Evolutionary conservation across 192 early-diverging fungal genomes (phyloP).

Genomic region (Backusella tarrabulga): DNA sequence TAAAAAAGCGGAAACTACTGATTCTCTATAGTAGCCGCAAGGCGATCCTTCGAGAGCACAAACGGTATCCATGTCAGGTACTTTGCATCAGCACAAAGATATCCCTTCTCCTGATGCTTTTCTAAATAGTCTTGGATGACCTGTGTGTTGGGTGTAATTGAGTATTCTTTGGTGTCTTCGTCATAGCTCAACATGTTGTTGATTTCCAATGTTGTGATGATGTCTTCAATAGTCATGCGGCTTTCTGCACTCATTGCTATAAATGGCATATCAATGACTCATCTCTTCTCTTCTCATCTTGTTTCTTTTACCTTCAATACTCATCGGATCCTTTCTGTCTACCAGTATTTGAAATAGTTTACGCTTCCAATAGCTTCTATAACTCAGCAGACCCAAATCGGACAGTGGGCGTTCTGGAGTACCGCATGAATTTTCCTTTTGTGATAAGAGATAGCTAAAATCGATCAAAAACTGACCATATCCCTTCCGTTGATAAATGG

Average conservation of each 20-base stretch:
- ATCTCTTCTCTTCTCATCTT: neutral
- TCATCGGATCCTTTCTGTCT: slow-evolving; percentile 47
- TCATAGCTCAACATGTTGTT: slow-evolving; percentile 44
- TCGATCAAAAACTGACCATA: slow-evolving; percentile 94
- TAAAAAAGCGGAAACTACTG: neutral
- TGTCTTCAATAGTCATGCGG: slow-evolving; percentile 78
- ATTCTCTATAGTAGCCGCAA: neutral
- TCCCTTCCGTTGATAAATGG: slow-evolving; percentile 83
- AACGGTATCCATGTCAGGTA: slow-evolving; percentile 75
- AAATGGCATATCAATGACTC: neutral
- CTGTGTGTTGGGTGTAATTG: slow-evolving; percentile 43
- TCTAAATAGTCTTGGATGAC: slow-evolving; percentile 43
- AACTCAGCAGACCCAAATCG: slow-evolving; percentile 84
- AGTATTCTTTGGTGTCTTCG: slow-evolving; percentile 19
- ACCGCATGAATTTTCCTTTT: slow-evolving; percentile 73
- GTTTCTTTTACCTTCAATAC: slow-evolving; percentile 40
- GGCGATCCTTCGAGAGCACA: slow-evolving; percentile 44
- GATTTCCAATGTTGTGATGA: slow-evolving; percentile 71
- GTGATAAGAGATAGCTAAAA: slow-evolving; percentile 85
- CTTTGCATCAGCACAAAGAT: slow-evolving; percentile 51
- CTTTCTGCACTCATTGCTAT: slow-evolving; percentile 64
- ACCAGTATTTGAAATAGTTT: slow-evolving; percentile 70
- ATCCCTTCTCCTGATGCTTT: slow-evolving; percentile 44
- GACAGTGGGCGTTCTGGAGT: slow-evolving; percentile 92
- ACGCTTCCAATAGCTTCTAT: slow-evolving; percentile 85